Base-by-base conservation (phyloP, 257 asterid species). In the Thymus mandschuricus region DNA sequence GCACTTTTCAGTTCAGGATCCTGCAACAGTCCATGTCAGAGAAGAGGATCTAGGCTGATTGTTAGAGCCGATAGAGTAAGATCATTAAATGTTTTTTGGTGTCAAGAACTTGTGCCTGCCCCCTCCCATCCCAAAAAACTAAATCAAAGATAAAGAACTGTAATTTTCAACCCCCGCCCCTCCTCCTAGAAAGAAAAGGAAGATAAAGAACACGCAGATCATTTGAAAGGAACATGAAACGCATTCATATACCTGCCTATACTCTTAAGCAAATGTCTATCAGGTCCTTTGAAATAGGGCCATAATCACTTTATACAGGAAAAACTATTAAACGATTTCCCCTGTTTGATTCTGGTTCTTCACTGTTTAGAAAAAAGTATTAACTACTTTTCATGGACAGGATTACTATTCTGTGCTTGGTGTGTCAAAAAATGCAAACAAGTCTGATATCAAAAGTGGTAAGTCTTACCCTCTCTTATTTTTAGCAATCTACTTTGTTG, bases 391-490 rank as follows among this genome's bases (percentile, higher is more conserved):
- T 15, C 10, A 15, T 66, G 45, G 15, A 57, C 92, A 95, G 99
- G 97, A 95, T 83, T 95, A 85, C 80, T 95, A 95, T 79, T 54
- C 91, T 15, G 89, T 92, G 76, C 97, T 95, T 69, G 98, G 99
- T 34, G 98, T 95, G 58, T 88, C 99, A 8, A 92, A 84, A 81
- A 85, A 52, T 69, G 72, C 99, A n/a, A 87, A 85, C 92, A 95
- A 95, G 79, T 71, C 99, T 13, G 99, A 95, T 43, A 88, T 95
- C 76, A 95, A 95, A 84, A 95, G 88, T 73, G 95, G 99, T 92
- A 70, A 78, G 92, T 86, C 34, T 59, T 41, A 15, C 68, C 60
- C 50, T 63, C 67, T 59, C 65, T 66, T 35, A 15, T 44, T 41
- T 45, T 57, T 56, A 15, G 35, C 49, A 27, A 67, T 50, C 21